phyloP scores from a whole-genome alignment of 139 green algal species.

The Picochlorum costavermella region DNA sequence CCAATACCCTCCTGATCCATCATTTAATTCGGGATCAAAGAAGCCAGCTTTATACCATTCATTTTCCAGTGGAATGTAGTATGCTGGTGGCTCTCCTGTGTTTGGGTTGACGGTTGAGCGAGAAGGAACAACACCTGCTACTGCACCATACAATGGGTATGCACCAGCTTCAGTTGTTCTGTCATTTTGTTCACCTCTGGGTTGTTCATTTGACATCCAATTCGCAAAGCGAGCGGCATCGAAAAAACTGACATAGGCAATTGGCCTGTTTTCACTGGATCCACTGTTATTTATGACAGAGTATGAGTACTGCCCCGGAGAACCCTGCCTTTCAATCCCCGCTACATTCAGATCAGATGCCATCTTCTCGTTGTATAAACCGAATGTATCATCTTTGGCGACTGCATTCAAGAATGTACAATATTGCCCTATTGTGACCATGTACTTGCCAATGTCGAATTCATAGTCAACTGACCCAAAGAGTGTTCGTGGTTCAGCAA shows the following conservation, averaged over 20 bases:
- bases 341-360: background rate
- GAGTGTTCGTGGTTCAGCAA: background rate
- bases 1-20: background rate
- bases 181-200: background rate
- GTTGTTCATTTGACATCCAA: slow-evolving; percentile 3
- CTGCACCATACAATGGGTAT: background rate
- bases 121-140: background rate
- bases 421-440: background rate
- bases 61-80: slow-evolving; percentile 1
- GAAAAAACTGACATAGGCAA: background rate
- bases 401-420: background rate
- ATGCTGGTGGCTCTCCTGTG: background rate
- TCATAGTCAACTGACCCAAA: background rate
- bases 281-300: background rate
- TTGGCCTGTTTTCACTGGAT: slow-evolving; percentile 2
- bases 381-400: background rate
- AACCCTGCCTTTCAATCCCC: background rate
- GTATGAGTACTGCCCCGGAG: background rate
- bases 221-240: background rate
- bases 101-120: background rate
- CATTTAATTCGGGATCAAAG: background rate
- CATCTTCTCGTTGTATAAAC: background rate
- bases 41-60: slow-evolving; percentile 2
- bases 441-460: slow-evolving; percentile 1
- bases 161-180: slow-evolving; percentile 3